phyloP scores from a whole-genome alignment of 306 rosid species.

The Castanopsis chinensis region DNA sequence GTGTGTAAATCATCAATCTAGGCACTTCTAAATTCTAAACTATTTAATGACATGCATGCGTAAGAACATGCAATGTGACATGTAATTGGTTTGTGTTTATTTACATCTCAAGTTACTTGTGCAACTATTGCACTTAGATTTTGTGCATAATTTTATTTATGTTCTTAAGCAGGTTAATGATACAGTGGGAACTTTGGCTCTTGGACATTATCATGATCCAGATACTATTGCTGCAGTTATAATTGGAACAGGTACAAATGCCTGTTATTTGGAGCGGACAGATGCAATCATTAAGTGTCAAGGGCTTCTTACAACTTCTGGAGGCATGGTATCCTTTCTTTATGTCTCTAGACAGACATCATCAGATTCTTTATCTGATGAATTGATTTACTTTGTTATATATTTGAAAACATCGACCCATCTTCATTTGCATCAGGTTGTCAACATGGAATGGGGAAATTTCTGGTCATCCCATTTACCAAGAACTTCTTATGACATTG shows the following conservation, averaged over 20 bases:
- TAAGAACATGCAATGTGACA: neutral
- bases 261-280: slow-evolving; percentile 83
- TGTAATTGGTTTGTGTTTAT: neutral
- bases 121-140: neutral
- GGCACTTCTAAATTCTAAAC: neutral
- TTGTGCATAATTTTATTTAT: slow-evolving; percentile 5
- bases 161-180: slow-evolving; percentile 70
- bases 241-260: slow-evolving; percentile 93
- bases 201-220: slow-evolving; percentile 78
- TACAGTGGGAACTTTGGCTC: slow-evolving; percentile 86
- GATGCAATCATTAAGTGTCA: slow-evolving; percentile 90
- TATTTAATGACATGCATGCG: neutral
- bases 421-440: slow-evolving; percentile 44
- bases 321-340: slow-evolving; percentile 63
- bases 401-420: neutral
- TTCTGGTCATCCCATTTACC: slow-evolving; percentile 95
- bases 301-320: slow-evolving; percentile 74
- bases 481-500: slow-evolving; percentile 75
- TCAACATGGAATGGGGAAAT: slow-evolving; percentile 97
- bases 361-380: neutral
- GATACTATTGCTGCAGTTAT: slow-evolving; percentile 93
- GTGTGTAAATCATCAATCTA: neutral
- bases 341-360: neutral
- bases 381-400: neutral
- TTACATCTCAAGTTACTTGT: neutral